Conservation (phyloP, 2,329 filamentous ascomycete species). For the Colletotrichum godetiae region DNA sequence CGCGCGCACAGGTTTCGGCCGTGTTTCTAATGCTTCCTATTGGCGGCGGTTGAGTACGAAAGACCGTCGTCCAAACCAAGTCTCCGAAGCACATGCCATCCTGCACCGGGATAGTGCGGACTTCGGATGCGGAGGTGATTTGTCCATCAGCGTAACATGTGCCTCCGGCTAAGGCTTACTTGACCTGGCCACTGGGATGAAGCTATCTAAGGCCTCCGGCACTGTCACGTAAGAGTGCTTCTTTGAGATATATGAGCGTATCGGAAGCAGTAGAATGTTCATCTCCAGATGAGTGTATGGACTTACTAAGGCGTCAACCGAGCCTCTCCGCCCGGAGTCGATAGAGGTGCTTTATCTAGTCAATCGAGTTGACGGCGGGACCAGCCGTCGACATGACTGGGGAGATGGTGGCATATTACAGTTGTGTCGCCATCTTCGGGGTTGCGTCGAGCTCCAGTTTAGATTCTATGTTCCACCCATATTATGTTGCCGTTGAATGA, state of each 20-base stretch:
- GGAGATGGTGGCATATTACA: too few relatives aligned
- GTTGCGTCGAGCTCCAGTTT: not conserved
- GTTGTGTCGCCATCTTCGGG: too few relatives aligned
- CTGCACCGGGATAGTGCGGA: conserved; percentile 41
- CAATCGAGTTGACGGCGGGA: too few relatives aligned
- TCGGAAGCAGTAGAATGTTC: conserved; percentile 40
- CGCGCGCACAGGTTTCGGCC: conserved; percentile 39
- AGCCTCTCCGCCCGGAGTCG: too few relatives aligned
- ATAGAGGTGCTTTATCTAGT: too few relatives aligned
- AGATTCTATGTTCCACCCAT: too few relatives aligned
- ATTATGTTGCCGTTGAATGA: too few relatives aligned
- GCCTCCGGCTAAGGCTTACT: conserved; percentile 49
- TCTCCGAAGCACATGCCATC: conserved; percentile 41
- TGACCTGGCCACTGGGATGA: conserved; percentile 44
- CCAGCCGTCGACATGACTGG: too few relatives aligned
- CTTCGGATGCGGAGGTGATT: conserved; percentile 43
- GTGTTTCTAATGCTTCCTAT: conserved; percentile 41
- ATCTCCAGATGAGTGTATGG: too few relatives aligned
- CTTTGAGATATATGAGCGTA: conserved; percentile 40
- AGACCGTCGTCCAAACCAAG: conserved; percentile 42
- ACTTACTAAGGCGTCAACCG: too few relatives aligned
- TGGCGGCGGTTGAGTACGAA: conserved; percentile 44
- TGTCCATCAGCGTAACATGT: conserved; percentile 46
- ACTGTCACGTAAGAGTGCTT: conserved; percentile 35
- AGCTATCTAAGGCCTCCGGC: conserved; percentile 35